Evolutionary conservation across 2,329 filamentous ascomycete genomes (phyloP), one percentile per base, ranked within the genome.

Genomic region (Colletotrichum tropicicola): DNA sequence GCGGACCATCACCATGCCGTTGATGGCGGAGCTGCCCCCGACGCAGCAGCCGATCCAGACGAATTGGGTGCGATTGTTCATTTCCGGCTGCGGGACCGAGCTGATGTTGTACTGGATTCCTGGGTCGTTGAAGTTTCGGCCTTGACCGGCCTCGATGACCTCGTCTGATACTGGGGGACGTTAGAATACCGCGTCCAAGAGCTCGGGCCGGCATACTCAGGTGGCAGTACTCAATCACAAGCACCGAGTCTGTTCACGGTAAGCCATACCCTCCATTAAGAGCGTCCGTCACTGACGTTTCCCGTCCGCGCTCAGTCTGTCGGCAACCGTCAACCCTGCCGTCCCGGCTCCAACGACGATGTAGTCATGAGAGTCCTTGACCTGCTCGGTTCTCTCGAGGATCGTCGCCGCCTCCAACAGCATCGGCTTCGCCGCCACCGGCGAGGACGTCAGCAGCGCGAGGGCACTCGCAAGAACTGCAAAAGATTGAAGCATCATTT

Each of bases 331-430:
- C 17, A 83, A 69, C 21, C 81, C 81, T 15, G 79, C 77, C 8
- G 79, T 79, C 2, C 81, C 81, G 9, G 78, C 81, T n/a, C 80
- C 80, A 28, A 80, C 71, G 45, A 82, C 71, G 25, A 81, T 69
- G 59, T 75, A 75, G 66, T 72, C 70, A 43, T 70, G 72, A 3
- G 45, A 55, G 8, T 62, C 55, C 7, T 43, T 30, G 32, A 65
- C 41, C 37, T 65, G 61, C 17, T 54, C 55, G 0, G 32, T 39
- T 6, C 61, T 23, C 1, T 59, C 30, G 0, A 65, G 56, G 3
- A 65, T 59, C 0, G 37, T 64, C 0, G 55, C 55, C 9, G 45
- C 37, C 2, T 64, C 54, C 37, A 64, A 4, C 2, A 45, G 25
- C 28, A 45, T 25, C 19, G 47, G 45, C 19, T 27, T 58, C 13